These are phyloP conservation scores for Chloris gayana DNA, from an alignment of 176 grass and related monocot species.

Conservation along the genomic window DNA sequence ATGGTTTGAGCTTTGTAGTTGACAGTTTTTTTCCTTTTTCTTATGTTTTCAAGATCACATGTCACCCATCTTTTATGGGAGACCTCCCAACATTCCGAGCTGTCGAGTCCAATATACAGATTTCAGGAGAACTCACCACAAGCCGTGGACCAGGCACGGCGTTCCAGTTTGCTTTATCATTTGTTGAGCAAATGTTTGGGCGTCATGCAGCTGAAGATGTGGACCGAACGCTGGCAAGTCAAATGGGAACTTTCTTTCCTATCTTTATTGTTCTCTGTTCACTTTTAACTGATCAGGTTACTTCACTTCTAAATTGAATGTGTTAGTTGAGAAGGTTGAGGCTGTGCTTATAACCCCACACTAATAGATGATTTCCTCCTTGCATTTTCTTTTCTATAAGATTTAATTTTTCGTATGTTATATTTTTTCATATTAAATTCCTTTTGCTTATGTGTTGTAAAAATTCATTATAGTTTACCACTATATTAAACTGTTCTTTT, in stretches of 20 bases:
- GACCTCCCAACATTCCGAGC: slow-evolving; percentile 81
- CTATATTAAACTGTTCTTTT: neutral
- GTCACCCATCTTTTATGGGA: slow-evolving; percentile 91
- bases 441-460: neutral
- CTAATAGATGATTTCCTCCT: neutral
- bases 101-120: slow-evolving; percentile 82
- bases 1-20: slow-evolving; percentile 24
- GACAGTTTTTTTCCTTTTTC: neutral
- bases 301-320: slow-evolving; percentile 15
- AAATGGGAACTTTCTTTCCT: slow-evolving; percentile 23
- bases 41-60: slow-evolving; percentile 71
- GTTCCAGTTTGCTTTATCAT: slow-evolving; percentile 87
- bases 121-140: slow-evolving; percentile 84
- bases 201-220: slow-evolving; percentile 57
- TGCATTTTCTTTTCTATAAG: neutral
- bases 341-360: neutral
- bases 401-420: neutral
- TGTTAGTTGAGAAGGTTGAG: neutral
- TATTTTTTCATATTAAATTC: neutral
- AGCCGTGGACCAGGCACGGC: slow-evolving; percentile 86
- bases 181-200: slow-evolving; percentile 88
- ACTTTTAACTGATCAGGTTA: slow-evolving; percentile 20
- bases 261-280: neutral
- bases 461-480: neutral
- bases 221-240: slow-evolving; percentile 61